A percentile compares a stretch with the other conserved stretches of the same genome.
Conservation (phyloP, 768 basidiomycete genomes). For the Auriculariales sp. region DNA sequence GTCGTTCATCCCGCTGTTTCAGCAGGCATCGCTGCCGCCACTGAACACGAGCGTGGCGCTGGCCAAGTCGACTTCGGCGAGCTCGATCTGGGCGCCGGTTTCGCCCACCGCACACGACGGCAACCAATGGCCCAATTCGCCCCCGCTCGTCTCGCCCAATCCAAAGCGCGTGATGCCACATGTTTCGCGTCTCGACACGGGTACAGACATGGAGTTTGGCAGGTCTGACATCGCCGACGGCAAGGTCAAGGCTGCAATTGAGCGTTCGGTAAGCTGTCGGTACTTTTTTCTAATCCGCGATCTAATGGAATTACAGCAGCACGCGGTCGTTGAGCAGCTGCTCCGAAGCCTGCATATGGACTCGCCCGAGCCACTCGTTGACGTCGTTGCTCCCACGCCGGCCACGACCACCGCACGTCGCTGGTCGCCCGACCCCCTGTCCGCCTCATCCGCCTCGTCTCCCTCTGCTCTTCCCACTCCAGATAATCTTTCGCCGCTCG, state of each 20-base stretch:
- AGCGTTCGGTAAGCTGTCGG: slow-evolving; percentile 13
- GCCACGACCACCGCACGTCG: slow-evolving; percentile 2
- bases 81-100: slow-evolving; percentile 67
- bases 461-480: slow-evolving; percentile 17
- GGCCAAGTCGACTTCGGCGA: background rate
- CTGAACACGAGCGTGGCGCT: background rate
- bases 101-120: slow-evolving; percentile 51
- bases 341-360: slow-evolving; percentile 66
- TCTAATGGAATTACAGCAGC: slow-evolving; percentile 27
- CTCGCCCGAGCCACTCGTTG: slow-evolving; percentile 47
- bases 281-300: slow-evolving; percentile 7
- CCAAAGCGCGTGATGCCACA: slow-evolving; percentile 27
- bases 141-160: slow-evolving; percentile 14
- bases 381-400: slow-evolving; percentile 20
- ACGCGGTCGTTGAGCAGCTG: slow-evolving; percentile 46
- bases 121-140: slow-evolving; percentile 48
- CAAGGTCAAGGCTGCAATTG: slow-evolving; percentile 37
- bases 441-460: slow-evolving; percentile 6
- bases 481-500: slow-evolving; percentile 62
- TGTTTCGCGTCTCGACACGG: slow-evolving; percentile 46
- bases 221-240: slow-evolving; percentile 77
- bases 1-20: background rate
- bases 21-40: background rate
- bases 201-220: slow-evolving; percentile 18
- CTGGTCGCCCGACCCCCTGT: slow-evolving; percentile 6